Conservation (phyloP, 345 rosid genomes). For the Noccaea bulbosa region DNA sequence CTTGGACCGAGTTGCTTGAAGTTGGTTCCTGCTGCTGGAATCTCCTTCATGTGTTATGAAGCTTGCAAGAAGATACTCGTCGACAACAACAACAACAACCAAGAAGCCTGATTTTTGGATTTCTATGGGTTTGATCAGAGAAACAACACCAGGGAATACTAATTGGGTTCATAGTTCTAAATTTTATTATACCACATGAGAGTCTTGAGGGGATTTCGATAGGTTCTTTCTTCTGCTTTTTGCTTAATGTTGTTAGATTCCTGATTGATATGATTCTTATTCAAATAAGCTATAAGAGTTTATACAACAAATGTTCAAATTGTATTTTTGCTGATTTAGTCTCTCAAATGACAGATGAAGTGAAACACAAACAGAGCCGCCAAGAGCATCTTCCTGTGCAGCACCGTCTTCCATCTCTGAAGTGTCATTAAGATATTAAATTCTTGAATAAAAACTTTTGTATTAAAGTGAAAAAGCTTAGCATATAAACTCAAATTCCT, state of each 20-base stretch:
- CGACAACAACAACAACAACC: constrained; percentile 55
- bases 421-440: not conserved
- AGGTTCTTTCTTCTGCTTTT: constrained; percentile 20
- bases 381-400: constrained; percentile 52
- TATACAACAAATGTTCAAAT: not conserved
- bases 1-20: constrained; percentile 96
- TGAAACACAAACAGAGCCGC: not conserved
- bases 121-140: constrained; percentile 11
- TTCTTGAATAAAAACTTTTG: not conserved
- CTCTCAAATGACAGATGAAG: not conserved
- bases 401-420: constrained; percentile 30
- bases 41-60: constrained; percentile 98
- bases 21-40: constrained; percentile 97
- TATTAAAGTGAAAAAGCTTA: constrained; percentile 17
- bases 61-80: constrained; percentile 87
- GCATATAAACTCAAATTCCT: constrained; percentile 4
- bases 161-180: constrained; percentile 18
- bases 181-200: constrained; percentile 28
- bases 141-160: constrained; percentile 12
- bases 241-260: constrained; percentile 2
- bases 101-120: constrained; percentile 48
- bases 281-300: constrained; percentile 24
- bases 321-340: not conserved
- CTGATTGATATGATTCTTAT: constrained; percentile 16
- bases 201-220: constrained; percentile 8